Percentiles rank a stretch among this genome's conserved stretches.
These are phyloP conservation scores for Coffea canephora DNA, from an alignment of 257 asterid genomes.

Conservation along the genomic window DNA sequence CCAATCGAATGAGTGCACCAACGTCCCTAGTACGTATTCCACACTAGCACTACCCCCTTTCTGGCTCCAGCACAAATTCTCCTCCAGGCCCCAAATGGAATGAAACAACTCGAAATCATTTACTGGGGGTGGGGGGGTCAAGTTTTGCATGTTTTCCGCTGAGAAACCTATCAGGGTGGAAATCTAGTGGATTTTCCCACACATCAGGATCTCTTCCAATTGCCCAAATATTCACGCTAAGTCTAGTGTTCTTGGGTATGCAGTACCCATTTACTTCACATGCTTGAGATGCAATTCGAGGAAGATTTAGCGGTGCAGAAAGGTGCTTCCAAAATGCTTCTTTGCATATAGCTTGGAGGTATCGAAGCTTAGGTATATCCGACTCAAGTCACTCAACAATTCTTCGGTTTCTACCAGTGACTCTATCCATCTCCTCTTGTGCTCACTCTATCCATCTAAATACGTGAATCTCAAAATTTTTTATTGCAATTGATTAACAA, in stretches of 20 bases:
- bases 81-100: slow-evolving; percentile 50
- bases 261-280: slow-evolving; percentile 39
- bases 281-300: slow-evolving; percentile 29
- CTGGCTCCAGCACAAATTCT: slow-evolving; percentile 51
- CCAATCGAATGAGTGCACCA: slow-evolving; percentile 57
- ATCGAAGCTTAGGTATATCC: slow-evolving; percentile 43
- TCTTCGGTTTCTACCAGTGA: slow-evolving; percentile 35
- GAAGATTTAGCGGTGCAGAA: slow-evolving; percentile 48
- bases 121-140: slow-evolving; percentile 28
- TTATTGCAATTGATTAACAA: too few species aligned
- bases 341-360: slow-evolving; percentile 46
- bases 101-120: slow-evolving; percentile 35
- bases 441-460: slow-evolving; percentile 12
- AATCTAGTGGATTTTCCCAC: slow-evolving; percentile 49
- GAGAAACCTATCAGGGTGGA: slow-evolving; percentile 43
- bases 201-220: slow-evolving; percentile 49
- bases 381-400: not conserved
- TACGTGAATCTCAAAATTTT: too few species aligned
- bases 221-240: slow-evolving; percentile 56
- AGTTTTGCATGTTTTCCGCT: slow-evolving; percentile 17
- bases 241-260: slow-evolving; percentile 43
- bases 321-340: slow-evolving; percentile 54
- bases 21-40: slow-evolving; percentile 42
- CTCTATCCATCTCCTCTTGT: slow-evolving; percentile 44
- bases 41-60: slow-evolving; percentile 48